Evolutionary conservation across 73 alveolate genomes (phyloP).

Genomic region (Loxodes magnus): DNA sequence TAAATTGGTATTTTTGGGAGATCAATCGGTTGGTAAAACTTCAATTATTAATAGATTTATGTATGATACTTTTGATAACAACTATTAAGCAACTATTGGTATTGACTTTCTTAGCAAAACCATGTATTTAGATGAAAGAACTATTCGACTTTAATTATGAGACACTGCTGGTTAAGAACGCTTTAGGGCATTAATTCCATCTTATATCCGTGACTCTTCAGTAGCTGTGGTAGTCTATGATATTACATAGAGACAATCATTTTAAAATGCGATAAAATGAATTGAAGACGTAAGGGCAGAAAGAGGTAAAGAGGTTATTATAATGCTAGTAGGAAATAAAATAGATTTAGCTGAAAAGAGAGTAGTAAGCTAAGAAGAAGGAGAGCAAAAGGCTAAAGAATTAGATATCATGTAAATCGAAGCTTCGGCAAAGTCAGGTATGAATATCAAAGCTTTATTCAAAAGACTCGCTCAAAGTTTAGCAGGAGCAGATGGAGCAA

Average conservation of each 20-base stretch:
- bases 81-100: conserved; percentile 94
- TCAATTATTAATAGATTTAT: conserved; percentile 32
- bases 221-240: conserved; percentile 66
- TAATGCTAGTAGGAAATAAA: conserved; percentile 84
- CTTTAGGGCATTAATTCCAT: conserved; percentile 55
- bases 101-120: conserved; percentile 98
- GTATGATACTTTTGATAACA: conserved; percentile 62
- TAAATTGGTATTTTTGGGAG: conserved; percentile 39
- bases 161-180: conserved; percentile 80
- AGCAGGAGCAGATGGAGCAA: too few species aligned
- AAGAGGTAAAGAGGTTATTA: conserved; percentile 83
- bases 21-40: conserved; percentile 41
- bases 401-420: conserved; percentile 33
- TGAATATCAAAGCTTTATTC: conserved; percentile 23
- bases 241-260: conserved; percentile 39
- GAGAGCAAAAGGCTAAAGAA: conserved; percentile 15
- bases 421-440: conserved; percentile 52
- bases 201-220: conserved; percentile 57
- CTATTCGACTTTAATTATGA: conserved; percentile 74
- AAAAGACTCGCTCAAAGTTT: conserved; percentile 14
- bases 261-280: conserved; percentile 64
- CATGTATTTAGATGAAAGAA: conserved; percentile 78
- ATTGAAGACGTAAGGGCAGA: conserved; percentile 70
- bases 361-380: conserved; percentile 41
- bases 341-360: conserved; percentile 62